Evolutionary conservation across 495 filamentous ascomycete species (phyloP).

Genomic region (Paragyromitra xinjiangensis): DNA sequence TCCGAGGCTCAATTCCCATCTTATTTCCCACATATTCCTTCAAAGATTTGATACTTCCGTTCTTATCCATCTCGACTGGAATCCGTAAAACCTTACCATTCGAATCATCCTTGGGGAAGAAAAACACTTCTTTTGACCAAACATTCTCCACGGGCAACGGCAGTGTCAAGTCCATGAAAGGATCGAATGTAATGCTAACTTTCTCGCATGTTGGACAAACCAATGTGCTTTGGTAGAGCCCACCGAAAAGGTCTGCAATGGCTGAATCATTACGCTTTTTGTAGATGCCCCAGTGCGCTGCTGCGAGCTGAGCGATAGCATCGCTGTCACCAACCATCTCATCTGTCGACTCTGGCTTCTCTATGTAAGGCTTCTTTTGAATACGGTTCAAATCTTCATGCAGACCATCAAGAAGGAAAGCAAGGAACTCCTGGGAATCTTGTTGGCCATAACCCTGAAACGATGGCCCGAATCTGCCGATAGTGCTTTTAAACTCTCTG

Average conservation of each 20-base stretch:
- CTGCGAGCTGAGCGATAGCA: constrained; percentile 80
- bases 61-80: constrained; percentile 86
- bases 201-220: constrained; percentile 90
- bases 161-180: constrained; percentile 92
- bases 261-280: constrained; percentile 93
- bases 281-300: constrained; percentile 88
- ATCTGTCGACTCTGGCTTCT: constrained; percentile 97
- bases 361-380: constrained; percentile 94
- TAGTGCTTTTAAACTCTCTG: constrained; percentile 76
- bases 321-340: constrained; percentile 87
- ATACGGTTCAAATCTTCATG: constrained; percentile 96
- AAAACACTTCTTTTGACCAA: constrained; percentile 76
- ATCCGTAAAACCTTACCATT: constrained; percentile 66
- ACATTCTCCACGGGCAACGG: constrained; percentile 85
- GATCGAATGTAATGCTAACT: constrained; percentile 98
- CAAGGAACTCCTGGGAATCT: constrained; percentile 97
- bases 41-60: constrained; percentile 73
- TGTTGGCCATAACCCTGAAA: constrained; percentile 97
- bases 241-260: constrained; percentile 91
- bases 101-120: constrained; percentile 72
- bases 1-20: constrained; percentile 67
- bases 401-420: constrained; percentile 91
- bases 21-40: constrained; percentile 79
- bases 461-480: constrained; percentile 79
- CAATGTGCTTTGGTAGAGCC: constrained; percentile 97